These are phyloP conservation scores for Phialophora macrospora DNA, from an alignment of 2,329 filamentous ascomycete genomes.

Conservation along the genomic window DNA sequence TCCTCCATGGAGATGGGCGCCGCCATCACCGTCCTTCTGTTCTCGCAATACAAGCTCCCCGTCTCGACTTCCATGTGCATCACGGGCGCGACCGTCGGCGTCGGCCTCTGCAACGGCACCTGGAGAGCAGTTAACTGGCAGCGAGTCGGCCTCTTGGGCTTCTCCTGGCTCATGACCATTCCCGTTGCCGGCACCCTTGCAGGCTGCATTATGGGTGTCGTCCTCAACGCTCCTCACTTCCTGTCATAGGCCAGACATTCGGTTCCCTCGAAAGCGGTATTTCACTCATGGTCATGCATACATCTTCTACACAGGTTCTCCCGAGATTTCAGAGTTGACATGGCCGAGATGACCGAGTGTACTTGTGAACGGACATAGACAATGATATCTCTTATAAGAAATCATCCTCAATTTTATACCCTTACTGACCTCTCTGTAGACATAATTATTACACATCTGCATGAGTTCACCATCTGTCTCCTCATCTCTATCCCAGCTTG, in stretches of 20 bases:
- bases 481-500: background rate
- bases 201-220: constrained; percentile 58
- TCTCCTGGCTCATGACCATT: constrained; percentile 71
- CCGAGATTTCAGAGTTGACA: background rate
- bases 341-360: background rate
- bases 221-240: constrained; percentile 66
- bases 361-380: background rate
- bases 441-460: background rate
- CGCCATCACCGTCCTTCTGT: constrained; percentile 75
- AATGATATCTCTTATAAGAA: background rate
- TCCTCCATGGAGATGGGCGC: constrained; percentile 82
- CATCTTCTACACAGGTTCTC: background rate
- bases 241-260: background rate
- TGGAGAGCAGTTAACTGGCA: constrained; percentile 76
- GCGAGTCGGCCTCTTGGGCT: constrained; percentile 68
- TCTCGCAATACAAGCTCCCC: constrained; percentile 75
- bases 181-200: constrained; percentile 65
- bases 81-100: constrained; percentile 77
- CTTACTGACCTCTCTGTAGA: background rate
- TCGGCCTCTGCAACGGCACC: constrained; percentile 76
- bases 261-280: background rate
- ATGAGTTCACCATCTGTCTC: background rate
- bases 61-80: constrained; percentile 82
- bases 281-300: background rate
- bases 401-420: background rate